Conservation (phyloP, 139 green algal species). For the Ostreobium quekettii region DNA sequence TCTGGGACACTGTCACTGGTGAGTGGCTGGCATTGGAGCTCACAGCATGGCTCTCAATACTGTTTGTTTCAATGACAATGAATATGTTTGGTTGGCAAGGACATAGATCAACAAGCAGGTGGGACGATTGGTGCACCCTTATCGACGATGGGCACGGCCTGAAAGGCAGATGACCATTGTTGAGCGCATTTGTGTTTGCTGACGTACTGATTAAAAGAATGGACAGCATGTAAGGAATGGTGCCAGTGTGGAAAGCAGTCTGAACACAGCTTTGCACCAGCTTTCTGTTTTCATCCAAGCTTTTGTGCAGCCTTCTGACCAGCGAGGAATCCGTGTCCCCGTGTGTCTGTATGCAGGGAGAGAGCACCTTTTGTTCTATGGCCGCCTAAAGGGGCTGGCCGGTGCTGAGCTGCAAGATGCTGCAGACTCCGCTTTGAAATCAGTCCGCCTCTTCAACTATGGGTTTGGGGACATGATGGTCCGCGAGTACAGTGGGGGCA, state of each 20-base stretch:
- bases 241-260: background rate
- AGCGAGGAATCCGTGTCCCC: no score
- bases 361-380: constrained; percentile 57
- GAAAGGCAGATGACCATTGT: background rate
- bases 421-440: background rate
- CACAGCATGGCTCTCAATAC: background rate
- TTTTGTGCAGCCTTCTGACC: background rate
- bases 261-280: background rate
- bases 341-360: constrained; percentile 2
- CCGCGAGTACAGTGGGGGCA: constrained; percentile 22
- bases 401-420: background rate
- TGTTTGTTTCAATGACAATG: no score
- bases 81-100: background rate
- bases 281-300: background rate
- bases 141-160: background rate
- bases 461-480: background rate
- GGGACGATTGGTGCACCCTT: background rate
- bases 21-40: background rate
- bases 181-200: background rate
- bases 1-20: constrained; percentile 29
- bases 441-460: background rate
- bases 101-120: background rate
- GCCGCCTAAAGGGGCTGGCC: constrained; percentile 61
- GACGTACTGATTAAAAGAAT: background rate
- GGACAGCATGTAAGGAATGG: background rate